These are phyloP conservation scores for Trametes meyenii DNA, from an alignment of 768 basidiomycete species.

Conservation along the genomic window DNA sequence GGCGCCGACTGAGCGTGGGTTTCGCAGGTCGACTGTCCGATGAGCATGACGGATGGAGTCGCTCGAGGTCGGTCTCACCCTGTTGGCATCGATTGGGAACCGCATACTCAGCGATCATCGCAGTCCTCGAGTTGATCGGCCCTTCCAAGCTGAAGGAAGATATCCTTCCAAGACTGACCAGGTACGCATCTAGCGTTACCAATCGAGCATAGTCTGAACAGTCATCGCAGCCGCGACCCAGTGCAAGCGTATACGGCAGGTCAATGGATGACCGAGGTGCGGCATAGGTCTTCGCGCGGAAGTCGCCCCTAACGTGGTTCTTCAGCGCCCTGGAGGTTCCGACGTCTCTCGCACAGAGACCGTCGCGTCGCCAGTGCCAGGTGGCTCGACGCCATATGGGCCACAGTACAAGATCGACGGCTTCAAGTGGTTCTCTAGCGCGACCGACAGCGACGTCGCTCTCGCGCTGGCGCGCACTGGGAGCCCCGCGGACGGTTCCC, in stretches of 20 bases:
- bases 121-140: conserved; percentile 68
- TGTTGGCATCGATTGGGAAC: neutral
- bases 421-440: conserved; percentile 86
- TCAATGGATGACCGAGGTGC: conserved; percentile 84
- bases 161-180: conserved; percentile 60
- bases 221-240: conserved; percentile 57
- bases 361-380: conserved; percentile 45
- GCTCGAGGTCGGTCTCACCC: conserved; percentile 50
- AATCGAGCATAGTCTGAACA: neutral
- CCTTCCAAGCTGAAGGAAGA: conserved; percentile 60
- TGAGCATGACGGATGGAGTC: conserved; percentile 80
- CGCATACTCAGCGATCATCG: neutral
- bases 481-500: conserved; percentile 53
- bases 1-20: neutral
- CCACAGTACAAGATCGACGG: conserved; percentile 62
- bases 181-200: conserved; percentile 40
- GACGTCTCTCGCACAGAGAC: conserved; percentile 79
- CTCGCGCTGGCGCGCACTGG: conserved; percentile 78
- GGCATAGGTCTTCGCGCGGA: neutral
- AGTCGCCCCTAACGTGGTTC: neutral
- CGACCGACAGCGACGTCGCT: conserved; percentile 73
- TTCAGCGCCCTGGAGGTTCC: conserved; percentile 69
- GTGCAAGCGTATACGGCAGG: conserved; percentile 67
- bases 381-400: conserved; percentile 42
- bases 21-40: conserved; percentile 66